Base-by-base conservation (phyloP, 2,329 filamentous ascomycete species). In the Basipetospora chlamydospora region DNA sequence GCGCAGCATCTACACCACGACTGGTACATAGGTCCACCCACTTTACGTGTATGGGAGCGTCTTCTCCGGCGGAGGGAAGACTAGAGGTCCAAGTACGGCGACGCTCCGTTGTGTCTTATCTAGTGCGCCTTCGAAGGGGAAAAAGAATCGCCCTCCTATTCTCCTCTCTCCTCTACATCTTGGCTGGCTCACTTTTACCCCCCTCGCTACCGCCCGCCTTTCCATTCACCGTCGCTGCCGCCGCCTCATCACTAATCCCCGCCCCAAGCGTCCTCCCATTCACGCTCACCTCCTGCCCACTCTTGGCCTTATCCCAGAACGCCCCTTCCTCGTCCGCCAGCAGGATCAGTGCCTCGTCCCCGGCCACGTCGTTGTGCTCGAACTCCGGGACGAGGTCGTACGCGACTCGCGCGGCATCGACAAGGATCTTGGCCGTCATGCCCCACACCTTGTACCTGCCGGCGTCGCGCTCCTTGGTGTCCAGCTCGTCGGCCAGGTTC, bases 391-490 rank as follows among this genome's bases (percentile, higher is more conserved):
- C 74, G 58, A 80, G 70, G 2, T 60, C 79, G 53, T 90, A 96
- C 15, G 87, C 88, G 13, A 93, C 68, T 43, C 83, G 67, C 23
- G 88, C 87, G 4, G 81, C 80, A 58, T 96, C 88, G 5, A 95
- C 83, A 38, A 95, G 55, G 38, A 96, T 88, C 36, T 85, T 66
- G 3, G 85, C 88, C 37, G 88, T 96, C 84, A 96, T 88, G 12
- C 88, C 88, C 71, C 87, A 95, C 4, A 96, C 86, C 46, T 81
- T 77, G 58, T 90, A 94, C 26, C 80, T 65, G 42, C 61, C 51
- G 31, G 60, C 62, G 43, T 67, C 61, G 12, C 28, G 11, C 39
- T 71, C 61, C 42, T 55, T 49, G 41, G 61, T 59, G 3, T 55
- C 56, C 35, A 62, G 48, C 26, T 58, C 54, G 36, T 60, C 58